Evolutionary conservation across 768 basidiomycete species (phyloP).

Genomic region (Dacryopinax spathularia): DNA sequence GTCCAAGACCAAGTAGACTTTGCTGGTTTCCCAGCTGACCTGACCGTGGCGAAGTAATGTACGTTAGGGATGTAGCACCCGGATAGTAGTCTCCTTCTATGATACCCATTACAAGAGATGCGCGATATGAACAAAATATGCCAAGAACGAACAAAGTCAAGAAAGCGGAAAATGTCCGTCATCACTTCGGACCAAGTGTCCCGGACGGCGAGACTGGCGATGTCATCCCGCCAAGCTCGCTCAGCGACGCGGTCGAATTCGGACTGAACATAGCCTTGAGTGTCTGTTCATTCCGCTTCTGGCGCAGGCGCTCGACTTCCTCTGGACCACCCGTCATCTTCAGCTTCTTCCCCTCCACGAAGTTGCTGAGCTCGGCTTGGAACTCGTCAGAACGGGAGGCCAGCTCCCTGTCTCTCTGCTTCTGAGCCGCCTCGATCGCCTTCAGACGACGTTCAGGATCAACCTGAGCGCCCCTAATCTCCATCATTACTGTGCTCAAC

Average conservation of each 20-base stretch:
- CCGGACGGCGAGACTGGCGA: background rate
- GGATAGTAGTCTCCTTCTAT: slow-evolving; percentile 4
- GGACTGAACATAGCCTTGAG: slow-evolving; percentile 72
- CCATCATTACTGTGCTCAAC: slow-evolving; percentile 69
- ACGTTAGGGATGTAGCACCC: background rate
- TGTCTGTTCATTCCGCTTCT: slow-evolving; percentile 68
- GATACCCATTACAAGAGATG: background rate
- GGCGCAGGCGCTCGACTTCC: slow-evolving; percentile 75
- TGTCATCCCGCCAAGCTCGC: background rate
- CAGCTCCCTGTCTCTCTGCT: slow-evolving; percentile 60
- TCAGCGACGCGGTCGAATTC: background rate
- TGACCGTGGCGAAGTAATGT: slow-evolving; percentile 18
- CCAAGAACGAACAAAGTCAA: background rate
- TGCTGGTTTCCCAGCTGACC: slow-evolving; percentile 56
- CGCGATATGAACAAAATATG: background rate
- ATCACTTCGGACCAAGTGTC: background rate
- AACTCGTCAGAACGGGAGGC: slow-evolving; percentile 66
- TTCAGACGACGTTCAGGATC: slow-evolving; percentile 77
- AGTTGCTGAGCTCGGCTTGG: slow-evolving; percentile 67
- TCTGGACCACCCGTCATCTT: slow-evolving; percentile 93
- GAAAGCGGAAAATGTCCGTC: background rate
- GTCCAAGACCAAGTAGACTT: slow-evolving; percentile 93
- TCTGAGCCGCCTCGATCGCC: slow-evolving; percentile 83
- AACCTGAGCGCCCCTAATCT: slow-evolving; percentile 68
- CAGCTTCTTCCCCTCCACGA: slow-evolving; percentile 76